Conservation (phyloP, 345 rosid genomes). For the Heritiera fomes region DNA sequence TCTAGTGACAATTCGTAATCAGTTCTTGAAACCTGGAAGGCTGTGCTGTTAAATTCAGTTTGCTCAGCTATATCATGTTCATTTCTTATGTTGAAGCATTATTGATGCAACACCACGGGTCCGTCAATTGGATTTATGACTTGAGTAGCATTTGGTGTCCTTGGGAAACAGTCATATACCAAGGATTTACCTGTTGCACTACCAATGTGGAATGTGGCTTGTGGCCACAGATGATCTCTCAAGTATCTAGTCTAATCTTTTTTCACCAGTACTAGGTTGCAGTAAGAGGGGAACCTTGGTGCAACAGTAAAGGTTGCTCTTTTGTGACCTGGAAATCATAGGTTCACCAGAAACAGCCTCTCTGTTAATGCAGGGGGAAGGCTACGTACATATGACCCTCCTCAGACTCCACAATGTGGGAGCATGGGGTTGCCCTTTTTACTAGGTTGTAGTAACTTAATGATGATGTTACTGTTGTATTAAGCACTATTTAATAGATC, state of each 20-base stretch:
- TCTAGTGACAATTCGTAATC: background rate
- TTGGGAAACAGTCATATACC: background rate
- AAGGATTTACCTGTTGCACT: background rate
- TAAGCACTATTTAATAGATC: background rate
- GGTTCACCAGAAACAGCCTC: too few relatives aligned
- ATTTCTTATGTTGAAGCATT: background rate
- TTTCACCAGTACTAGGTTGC: background rate
- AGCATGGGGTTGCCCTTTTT: too few relatives aligned
- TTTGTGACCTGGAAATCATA: too few relatives aligned
- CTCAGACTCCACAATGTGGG: too few relatives aligned
- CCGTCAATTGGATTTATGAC: background rate
- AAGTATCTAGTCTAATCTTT: background rate
- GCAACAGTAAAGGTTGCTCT: too few relatives aligned
- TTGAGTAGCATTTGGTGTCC: background rate
- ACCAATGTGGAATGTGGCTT: background rate
- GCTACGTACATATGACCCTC: too few relatives aligned
- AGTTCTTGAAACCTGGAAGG: background rate
- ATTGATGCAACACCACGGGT: background rate
- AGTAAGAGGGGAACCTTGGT: too few relatives aligned
- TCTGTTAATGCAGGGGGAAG: too few relatives aligned
- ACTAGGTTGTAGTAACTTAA: background rate
- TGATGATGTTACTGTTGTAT: background rate
- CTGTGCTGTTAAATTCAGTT: slow-evolving; percentile 3
- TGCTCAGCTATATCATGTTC: slow-evolving; percentile 1
- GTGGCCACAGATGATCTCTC: background rate